Conservation (phyloP, 768 basidiomycete genomes). For the Paxillus involutus region DNA sequence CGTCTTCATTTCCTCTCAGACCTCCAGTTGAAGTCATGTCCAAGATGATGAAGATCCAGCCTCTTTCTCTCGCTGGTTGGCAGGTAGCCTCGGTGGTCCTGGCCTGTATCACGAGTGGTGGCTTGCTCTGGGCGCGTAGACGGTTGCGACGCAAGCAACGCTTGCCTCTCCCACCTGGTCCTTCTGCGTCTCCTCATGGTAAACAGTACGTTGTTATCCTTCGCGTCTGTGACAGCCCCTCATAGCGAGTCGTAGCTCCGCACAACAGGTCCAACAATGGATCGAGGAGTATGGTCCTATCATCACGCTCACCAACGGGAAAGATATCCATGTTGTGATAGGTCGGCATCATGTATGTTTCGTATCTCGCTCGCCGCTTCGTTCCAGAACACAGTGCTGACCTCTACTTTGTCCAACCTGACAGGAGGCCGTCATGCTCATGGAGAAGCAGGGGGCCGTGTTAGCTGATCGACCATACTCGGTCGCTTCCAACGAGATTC, state of each 20-base stretch:
- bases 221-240: background rate
- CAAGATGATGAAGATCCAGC: background rate
- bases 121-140: background rate
- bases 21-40: background rate
- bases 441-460: conserved; percentile 54
- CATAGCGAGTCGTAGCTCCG: background rate
- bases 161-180: background rate
- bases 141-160: background rate
- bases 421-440: conserved; percentile 40
- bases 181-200: conserved; percentile 4
- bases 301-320: conserved; percentile 3
- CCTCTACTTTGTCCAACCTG: background rate
- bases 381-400: background rate
- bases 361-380: background rate
- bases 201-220: background rate
- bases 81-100: background rate
- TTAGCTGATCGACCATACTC: conserved; percentile 45
- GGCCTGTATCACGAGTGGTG: background rate
- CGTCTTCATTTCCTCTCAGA: background rate
- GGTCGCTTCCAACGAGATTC: conserved; percentile 52
- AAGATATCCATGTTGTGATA: conserved; percentile 2
- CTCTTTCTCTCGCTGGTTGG: background rate
- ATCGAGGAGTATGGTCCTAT: conserved; percentile 7
- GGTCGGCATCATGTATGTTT: conserved; percentile 4
- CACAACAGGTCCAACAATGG: conserved; percentile 4